Evolutionary conservation across 345 rosid species (phyloP).

Genomic region (Eucalyptus tenuipes): DNA sequence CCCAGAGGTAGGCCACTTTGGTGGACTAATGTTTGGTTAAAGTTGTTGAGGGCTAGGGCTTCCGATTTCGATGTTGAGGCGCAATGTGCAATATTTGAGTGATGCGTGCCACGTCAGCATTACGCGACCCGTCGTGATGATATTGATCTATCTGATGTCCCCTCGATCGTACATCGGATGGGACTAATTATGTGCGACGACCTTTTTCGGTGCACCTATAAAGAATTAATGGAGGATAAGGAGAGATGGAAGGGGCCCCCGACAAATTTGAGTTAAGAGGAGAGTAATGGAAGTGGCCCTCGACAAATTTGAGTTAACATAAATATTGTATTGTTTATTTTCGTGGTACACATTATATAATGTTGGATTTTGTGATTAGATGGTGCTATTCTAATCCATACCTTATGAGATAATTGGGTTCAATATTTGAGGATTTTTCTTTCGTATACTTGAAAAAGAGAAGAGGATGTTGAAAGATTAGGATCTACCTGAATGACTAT

Average conservation of each 20-base stretch:
- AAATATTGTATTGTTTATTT: neutral
- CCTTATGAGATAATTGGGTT: neutral
- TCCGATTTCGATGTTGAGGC: neutral
- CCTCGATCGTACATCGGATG: neutral
- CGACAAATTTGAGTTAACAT: too few relatives aligned
- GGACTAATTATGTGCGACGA: neutral
- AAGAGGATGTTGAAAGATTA: neutral
- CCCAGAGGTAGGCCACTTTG: neutral
- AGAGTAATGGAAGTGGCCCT: too few relatives aligned
- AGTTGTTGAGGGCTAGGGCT: neutral
- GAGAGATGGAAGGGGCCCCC: neutral
- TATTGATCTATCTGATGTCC: neutral
- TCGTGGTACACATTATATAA: neutral
- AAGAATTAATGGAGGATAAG: neutral
- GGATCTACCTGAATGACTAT: neutral
- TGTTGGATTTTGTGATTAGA: neutral
- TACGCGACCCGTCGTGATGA: neutral
- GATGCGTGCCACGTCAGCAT: neutral
- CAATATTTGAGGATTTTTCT: neutral
- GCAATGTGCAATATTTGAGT: neutral
- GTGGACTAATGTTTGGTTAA: neutral
- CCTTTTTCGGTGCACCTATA: neutral
- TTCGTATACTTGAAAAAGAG: neutral
- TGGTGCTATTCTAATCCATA: neutral
- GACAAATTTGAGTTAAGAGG: neutral